Conservation (phyloP, 768 basidiomycete species). For the Suillus ampliporus region DNA sequence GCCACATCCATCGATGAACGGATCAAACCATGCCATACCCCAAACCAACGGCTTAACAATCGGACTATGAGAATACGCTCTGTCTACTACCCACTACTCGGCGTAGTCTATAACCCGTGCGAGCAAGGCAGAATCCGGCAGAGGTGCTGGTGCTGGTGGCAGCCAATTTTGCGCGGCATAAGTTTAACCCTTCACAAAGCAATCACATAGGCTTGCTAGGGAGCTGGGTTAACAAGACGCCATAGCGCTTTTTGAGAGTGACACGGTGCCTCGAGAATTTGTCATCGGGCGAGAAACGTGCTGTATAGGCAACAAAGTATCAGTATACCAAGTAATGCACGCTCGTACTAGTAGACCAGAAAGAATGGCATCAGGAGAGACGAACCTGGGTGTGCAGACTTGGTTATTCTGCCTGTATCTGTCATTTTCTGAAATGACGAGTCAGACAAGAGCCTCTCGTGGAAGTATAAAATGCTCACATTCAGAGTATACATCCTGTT, state of each 20-base stretch:
- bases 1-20: background rate
- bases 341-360: constrained; percentile 1
- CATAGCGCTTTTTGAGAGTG: constrained; percentile 93
- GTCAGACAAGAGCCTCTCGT: constrained; percentile 7
- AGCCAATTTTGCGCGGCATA: background rate
- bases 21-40: background rate
- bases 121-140: background rate
- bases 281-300: constrained; percentile 98
- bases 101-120: background rate
- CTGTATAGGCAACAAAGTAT: constrained; percentile 45
- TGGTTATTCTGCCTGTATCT: constrained; percentile 80
- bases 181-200: background rate
- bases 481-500: constrained; percentile 93
- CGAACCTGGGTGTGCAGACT: constrained; percentile 96
- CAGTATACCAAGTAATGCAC: background rate
- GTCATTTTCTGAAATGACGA: constrained; percentile 74
- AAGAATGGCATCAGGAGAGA: constrained; percentile 2
- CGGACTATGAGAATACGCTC: constrained; percentile 1
- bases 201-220: constrained; percentile 85
- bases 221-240: constrained; percentile 87
- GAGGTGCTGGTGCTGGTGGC: background rate
- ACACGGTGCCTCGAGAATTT: constrained; percentile 98
- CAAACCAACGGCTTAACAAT: background rate
- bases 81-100: background rate
- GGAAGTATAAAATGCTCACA: constrained; percentile 50